These are phyloP conservation scores for Suillus bovinus DNA, from an alignment of 768 basidiomycete species.

Conservation along the genomic window DNA sequence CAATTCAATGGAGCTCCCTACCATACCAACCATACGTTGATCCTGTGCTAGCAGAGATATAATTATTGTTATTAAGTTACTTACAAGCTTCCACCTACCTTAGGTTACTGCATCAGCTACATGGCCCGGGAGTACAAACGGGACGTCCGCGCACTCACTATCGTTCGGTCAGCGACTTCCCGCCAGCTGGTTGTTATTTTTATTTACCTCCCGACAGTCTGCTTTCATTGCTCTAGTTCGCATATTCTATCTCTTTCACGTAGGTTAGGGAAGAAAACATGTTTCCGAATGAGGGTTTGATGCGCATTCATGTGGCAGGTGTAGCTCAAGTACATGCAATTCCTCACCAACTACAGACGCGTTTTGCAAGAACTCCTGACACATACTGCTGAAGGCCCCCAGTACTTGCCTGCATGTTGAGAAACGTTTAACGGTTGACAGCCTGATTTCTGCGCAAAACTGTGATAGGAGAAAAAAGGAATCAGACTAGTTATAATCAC, in stretches of 20 bases:
- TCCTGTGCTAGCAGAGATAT: neutral
- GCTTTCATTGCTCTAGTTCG: neutral
- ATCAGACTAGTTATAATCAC: conserved; percentile 1
- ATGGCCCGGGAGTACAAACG: neutral
- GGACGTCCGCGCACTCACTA: neutral
- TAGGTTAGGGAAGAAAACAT: neutral
- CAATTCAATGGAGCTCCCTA: conserved; percentile 19
- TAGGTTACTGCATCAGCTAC: neutral
- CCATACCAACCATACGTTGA: conserved; percentile 18
- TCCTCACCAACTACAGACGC: no score
- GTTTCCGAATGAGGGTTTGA: neutral
- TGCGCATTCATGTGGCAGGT: neutral
- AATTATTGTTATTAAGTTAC: neutral
- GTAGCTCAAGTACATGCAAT: neutral
- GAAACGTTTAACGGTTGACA: neutral
- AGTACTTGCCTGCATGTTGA: neutral
- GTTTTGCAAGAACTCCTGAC: no score
- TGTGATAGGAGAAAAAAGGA: conserved; percentile 1
- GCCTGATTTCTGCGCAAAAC: neutral
- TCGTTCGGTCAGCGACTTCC: neutral
- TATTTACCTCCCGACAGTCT: neutral
- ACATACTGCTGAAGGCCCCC: neutral
- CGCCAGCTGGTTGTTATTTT: neutral
- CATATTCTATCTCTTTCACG: neutral
- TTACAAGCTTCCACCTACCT: neutral